Evolutionary conservation across 1,284 basidiomycete genomes (phyloP).

Genomic region (Heterobasidion irregulare): DNA sequence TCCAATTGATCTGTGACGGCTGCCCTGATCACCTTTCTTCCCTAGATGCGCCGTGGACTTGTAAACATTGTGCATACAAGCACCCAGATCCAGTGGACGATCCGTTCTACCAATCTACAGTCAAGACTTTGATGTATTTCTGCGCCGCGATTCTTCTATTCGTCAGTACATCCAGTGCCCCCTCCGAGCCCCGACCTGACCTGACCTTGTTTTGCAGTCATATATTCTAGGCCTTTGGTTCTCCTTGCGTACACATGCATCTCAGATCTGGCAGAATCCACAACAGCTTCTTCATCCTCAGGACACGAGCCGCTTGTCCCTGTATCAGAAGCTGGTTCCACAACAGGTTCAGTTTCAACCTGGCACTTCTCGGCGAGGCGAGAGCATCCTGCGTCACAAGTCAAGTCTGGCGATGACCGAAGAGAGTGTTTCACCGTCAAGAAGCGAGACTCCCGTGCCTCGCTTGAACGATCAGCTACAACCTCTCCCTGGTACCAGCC

Average conservation of each 20-base stretch:
- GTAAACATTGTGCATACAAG: conserved; percentile 90
- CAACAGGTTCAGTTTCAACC: conserved; percentile 10
- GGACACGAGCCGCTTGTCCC: conserved; percentile 49
- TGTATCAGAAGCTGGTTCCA: conserved; percentile 65
- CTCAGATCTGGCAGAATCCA: conserved; percentile 99
- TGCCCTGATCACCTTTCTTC: conserved; percentile 53
- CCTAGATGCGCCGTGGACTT: conserved; percentile 65
- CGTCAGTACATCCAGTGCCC: conserved; percentile 40
- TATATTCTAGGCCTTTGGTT: conserved; percentile 99
- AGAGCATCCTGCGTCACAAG: conserved; percentile 25
- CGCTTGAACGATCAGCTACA: not conserved
- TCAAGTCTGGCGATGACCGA: conserved; percentile 31
- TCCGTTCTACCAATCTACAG: conserved; percentile 94
- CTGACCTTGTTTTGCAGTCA: conserved; percentile 46
- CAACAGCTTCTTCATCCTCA: conserved; percentile 72
- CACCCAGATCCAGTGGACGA: conserved; percentile 91
- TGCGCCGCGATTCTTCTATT: conserved; percentile 87
- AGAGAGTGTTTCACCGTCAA: conserved; percentile 15
- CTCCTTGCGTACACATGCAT: conserved; percentile 95
- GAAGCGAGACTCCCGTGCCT: not conserved
- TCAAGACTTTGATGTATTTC: conserved; percentile 91
- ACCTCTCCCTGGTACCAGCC: conserved; percentile 7
- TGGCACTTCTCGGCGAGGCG: conserved; percentile 8
- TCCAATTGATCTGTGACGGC: conserved; percentile 88
- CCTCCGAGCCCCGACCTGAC: not conserved